These are phyloP conservation scores for Cymbopogon citratus DNA, from an alignment of 176 grass and related monocot genomes.

Conservation along the genomic window DNA sequence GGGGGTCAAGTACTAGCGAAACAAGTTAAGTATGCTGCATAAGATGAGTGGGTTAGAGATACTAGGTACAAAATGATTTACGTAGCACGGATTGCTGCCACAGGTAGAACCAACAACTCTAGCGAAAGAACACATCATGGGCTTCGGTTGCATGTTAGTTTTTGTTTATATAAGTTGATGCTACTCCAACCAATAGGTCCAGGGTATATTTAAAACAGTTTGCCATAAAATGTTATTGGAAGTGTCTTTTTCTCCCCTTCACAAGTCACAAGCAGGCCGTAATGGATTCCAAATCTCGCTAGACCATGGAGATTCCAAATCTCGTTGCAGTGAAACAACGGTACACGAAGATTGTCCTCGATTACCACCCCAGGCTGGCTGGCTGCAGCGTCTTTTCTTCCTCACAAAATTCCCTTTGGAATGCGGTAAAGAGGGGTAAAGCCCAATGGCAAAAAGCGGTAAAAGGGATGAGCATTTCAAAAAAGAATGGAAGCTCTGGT, in stretches of 20 bases:
- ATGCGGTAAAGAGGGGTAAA: conserved; percentile 15
- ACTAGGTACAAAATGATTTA: not conserved
- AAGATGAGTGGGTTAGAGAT: not conserved
- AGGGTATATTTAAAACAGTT: no score
- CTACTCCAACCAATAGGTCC: no score
- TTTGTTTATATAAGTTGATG: no score
- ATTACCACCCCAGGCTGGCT: not conserved
- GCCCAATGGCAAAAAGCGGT: not conserved
- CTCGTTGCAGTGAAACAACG: not conserved
- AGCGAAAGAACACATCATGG: not conserved
- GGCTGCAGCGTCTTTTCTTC: not conserved
- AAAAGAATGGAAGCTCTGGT: conserved; percentile 12
- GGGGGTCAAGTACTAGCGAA: not conserved
- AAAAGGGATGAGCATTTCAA: conserved; percentile 23
- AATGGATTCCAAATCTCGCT: no score
- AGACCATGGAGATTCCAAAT: not conserved
- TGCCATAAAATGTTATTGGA: no score
- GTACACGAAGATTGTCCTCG: not conserved
- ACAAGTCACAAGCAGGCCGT: no score
- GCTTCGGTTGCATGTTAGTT: not conserved
- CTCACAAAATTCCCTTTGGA: conserved; percentile 24
- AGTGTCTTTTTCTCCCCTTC: no score
- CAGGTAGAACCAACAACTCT: not conserved
- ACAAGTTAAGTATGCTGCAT: not conserved
- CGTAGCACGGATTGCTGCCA: not conserved